Evolutionary conservation across 2,329 filamentous ascomycete species (phyloP).

Genomic region (Cercospora sp.): DNA sequence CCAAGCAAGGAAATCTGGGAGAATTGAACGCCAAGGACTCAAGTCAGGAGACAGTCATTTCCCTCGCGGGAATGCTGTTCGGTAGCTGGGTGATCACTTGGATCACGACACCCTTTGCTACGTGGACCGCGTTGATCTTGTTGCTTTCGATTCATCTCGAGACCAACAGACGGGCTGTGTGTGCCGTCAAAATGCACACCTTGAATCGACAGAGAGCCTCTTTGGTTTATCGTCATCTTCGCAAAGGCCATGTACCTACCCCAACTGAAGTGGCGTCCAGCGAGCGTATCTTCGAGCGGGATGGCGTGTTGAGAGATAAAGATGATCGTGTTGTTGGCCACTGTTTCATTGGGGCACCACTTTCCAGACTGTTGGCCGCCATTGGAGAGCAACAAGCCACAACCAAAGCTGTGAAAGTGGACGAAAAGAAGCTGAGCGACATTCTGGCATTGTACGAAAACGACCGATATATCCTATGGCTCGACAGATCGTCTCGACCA

Average conservation of each 20-base stretch:
- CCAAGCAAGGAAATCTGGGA: conserved; percentile 78
- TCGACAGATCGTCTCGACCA: conserved; percentile 41
- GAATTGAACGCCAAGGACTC: conserved; percentile 95
- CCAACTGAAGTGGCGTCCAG: conserved; percentile 64
- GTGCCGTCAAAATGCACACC: conserved; percentile 76
- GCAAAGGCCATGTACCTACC: conserved; percentile 52
- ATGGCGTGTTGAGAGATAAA: conserved; percentile 64
- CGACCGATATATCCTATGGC: conserved; percentile 61
- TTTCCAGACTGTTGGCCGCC: conserved; percentile 28
- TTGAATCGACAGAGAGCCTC: conserved; percentile 85
- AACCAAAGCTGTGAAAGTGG: conserved; percentile 30
- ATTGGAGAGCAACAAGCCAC: conserved; percentile 30
- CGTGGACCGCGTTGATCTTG: conserved; percentile 70
- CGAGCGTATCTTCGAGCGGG: conserved; percentile 62
- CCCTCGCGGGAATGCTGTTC: conserved; percentile 79
- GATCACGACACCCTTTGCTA: conserved; percentile 68
- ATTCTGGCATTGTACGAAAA: conserved; percentile 53
- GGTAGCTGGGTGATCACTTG: conserved; percentile 79
- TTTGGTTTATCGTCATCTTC: conserved; percentile 65
- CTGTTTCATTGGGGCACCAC: conserved; percentile 53
- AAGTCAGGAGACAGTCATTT: conserved; percentile 92
- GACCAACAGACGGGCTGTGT: conserved; percentile 84
- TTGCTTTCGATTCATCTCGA: conserved; percentile 75
- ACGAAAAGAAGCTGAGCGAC: conserved; percentile 36
- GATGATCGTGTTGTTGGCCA: conserved; percentile 51